Evolutionary conservation across 208 protist species (phyloP).

Genomic region (Trypanosoma avium): DNA sequence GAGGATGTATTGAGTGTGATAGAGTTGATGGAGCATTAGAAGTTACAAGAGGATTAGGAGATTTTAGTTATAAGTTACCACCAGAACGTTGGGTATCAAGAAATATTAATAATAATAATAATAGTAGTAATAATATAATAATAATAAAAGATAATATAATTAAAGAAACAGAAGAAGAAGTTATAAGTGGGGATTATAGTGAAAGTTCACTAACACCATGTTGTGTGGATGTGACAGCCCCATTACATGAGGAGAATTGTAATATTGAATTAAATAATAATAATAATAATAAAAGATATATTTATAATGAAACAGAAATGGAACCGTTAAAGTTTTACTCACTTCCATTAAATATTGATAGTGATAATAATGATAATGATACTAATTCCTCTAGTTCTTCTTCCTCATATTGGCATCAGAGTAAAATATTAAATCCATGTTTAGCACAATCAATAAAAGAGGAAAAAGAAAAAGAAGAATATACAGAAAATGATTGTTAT

Average conservation of each 20-base stretch:
- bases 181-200: constrained; percentile 66
- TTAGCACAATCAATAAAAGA: too few relatives aligned
- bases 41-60: constrained; percentile 71
- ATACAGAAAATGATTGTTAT: background rate
- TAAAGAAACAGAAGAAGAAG: too few relatives aligned
- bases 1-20: constrained; percentile 51
- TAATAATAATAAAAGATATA: background rate
- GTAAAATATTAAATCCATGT: too few relatives aligned
- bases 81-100: constrained; percentile 53
- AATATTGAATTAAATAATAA: background rate
- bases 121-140: background rate
- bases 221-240: constrained; percentile 24
- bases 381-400: too few relatives aligned
- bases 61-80: constrained; percentile 49
- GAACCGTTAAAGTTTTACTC: too few relatives aligned
- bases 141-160: too few relatives aligned
- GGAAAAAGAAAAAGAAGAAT: too few relatives aligned
- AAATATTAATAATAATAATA: background rate
- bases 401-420: too few relatives aligned
- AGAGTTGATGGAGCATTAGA: constrained; percentile 61
- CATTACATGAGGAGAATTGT: background rate
- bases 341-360: too few relatives aligned
- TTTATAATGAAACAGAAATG: too few relatives aligned
- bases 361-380: background rate
- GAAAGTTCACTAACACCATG: constrained; percentile 40